Evolutionary conservation across 2,329 filamentous ascomycete species (phyloP).

Genomic region (Coleophoma eucalyptorum): DNA sequence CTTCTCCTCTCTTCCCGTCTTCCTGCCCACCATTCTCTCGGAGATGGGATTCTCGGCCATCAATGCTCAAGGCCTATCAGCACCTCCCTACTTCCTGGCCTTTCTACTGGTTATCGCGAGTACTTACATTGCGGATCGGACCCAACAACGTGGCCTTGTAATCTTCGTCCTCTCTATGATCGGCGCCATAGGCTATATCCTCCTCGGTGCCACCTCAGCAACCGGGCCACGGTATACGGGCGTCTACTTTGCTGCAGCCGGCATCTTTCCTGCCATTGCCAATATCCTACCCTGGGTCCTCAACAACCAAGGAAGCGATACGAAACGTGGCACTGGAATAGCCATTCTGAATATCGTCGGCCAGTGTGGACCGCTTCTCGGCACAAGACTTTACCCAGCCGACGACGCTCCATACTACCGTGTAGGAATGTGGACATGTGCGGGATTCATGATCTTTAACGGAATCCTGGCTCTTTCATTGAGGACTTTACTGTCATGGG

Average conservation of each 20-base stretch:
- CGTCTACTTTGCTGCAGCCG: constrained; percentile 50
- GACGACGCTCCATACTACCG: constrained; percentile 40
- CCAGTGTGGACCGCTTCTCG: constrained; percentile 59
- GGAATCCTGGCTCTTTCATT: constrained; percentile 48
- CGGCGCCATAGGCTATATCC: constrained; percentile 59
- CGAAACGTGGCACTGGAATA: constrained; percentile 61
- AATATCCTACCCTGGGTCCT: constrained; percentile 69
- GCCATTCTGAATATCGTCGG: constrained; percentile 66
- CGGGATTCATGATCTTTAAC: constrained; percentile 58
- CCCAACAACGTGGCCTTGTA: constrained; percentile 59
- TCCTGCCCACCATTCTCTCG: constrained; percentile 58
- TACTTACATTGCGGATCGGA: constrained; percentile 62
- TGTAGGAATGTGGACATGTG: constrained; percentile 57
- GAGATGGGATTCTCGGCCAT: constrained; percentile 66
- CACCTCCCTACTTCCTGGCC: constrained; percentile 66
- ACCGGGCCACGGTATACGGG: constrained; percentile 41
- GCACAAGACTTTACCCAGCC: constrained; percentile 58
- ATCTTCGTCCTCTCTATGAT: constrained; percentile 52
- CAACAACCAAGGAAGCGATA: constrained; percentile 67
- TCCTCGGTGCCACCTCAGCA: constrained; percentile 52
- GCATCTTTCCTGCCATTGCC: constrained; percentile 64
- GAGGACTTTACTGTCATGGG: constrained; percentile 49
- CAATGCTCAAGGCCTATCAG: constrained; percentile 67
- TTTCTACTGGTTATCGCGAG: constrained; percentile 59
- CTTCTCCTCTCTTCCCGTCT: constrained; percentile 61